Evolutionary conservation across 2,329 filamentous ascomycete species (phyloP), one percentile per base, ranked within the genome.

Genomic region (Endocalyx cinctus): DNA sequence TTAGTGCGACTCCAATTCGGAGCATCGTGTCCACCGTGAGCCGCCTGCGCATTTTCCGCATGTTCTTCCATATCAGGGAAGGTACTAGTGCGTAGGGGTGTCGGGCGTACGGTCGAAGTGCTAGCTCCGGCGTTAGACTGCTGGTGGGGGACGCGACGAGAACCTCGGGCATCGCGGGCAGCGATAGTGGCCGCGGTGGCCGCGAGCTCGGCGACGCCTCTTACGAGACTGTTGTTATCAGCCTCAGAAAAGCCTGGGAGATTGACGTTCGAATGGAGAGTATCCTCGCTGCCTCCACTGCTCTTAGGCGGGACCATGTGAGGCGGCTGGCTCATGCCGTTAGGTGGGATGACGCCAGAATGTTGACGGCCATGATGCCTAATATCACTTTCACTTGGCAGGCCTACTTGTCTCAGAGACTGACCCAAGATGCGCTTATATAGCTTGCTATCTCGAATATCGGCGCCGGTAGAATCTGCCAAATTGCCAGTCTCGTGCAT

Each of bases 1-100:
- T 97, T 97, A 33, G 74, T 77, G 41, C 88, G 82, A 51, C 90
- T 87, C 92, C 92, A 98, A 58, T 98, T 98, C 5, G 92, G 92
- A n/a, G 92, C 92, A 60, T 98, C 92, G 51, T 98, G 94, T 1
- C 90, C 89, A 28, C 85, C 86, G 33, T 73, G 71, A 11, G 62
- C 57, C n/a, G 58, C 59, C n/a, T 50, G 49, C 0, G 56, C 62
- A 27, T 70, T 64, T 17, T 62, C 62, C 22, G 52, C 58, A 15
- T 56, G 52, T 19, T 74, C 70, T 25, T 77, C 76, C 22, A 63
- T 57, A 10, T 70, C 67, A 6, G 57, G 54, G 27, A 68, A 58
- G 4, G 59, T 62, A 16, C 56, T 54, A 5, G 60, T 57, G 11
- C 66, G 63, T 20, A 54, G 41, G 1, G 55, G 54, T 5, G 51